Evolutionary conservation across 768 basidiomycete genomes (phyloP).

Genomic region (Trametes gibbosa): DNA sequence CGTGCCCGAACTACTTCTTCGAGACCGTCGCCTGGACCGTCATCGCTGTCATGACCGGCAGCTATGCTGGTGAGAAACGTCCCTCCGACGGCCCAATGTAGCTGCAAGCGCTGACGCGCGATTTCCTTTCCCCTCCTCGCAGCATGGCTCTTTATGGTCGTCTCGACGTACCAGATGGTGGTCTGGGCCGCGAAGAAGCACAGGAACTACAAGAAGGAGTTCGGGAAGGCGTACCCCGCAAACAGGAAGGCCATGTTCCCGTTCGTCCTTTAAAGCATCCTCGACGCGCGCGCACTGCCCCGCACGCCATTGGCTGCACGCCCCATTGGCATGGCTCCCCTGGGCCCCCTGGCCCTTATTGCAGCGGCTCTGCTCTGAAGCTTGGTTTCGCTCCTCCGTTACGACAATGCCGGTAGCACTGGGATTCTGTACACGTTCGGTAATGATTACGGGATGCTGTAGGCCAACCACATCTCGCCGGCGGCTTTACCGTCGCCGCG

Average conservation of each 20-base stretch:
- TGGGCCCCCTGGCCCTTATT: background rate
- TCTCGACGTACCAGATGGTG: slow-evolving; percentile 67
- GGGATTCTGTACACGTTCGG: background rate
- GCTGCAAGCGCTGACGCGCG: background rate
- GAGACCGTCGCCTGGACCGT: slow-evolving; percentile 76
- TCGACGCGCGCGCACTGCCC: background rate
- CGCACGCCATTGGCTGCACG: background rate
- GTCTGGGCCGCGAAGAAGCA: slow-evolving; percentile 94
- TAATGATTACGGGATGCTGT: slow-evolving; percentile 62
- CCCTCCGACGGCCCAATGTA: background rate
- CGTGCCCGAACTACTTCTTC: slow-evolving; percentile 94
- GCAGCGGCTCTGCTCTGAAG: no score
- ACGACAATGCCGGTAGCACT: background rate
- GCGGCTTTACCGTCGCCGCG: slow-evolving; percentile 42
- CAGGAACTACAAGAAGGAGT: slow-evolving; percentile 85
- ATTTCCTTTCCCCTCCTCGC: background rate
- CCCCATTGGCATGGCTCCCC: background rate
- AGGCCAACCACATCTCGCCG: slow-evolving; percentile 75
- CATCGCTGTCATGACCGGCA: slow-evolving; percentile 75
- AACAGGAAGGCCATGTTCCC: slow-evolving; percentile 79
- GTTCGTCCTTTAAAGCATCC: slow-evolving; percentile 47
- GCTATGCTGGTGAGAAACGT: slow-evolving; percentile 59
- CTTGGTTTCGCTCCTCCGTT: background rate
- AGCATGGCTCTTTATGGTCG: slow-evolving; percentile 66
- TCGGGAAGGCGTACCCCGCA: slow-evolving; percentile 80